phyloP scores from a whole-genome alignment of 1,284 basidiomycete genomes.

The Sporisorium reilianum region DNA sequence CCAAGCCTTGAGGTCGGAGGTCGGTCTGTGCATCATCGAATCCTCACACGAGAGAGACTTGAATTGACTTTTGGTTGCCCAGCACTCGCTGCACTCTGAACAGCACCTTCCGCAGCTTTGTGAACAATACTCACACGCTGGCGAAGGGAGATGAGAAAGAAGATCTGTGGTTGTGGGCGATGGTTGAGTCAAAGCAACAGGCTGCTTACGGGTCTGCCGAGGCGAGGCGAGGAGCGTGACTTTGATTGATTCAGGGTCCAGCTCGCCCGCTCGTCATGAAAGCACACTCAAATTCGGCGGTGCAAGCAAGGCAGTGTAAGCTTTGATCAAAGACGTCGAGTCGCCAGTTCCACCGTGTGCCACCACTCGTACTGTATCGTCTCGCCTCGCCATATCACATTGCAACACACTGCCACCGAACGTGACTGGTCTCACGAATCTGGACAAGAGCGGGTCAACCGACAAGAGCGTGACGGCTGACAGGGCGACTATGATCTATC shows the following conservation, averaged over 20 bases:
- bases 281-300: neutral
- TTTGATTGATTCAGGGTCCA: neutral
- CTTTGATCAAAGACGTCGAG: neutral
- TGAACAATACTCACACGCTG: neutral
- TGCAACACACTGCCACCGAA: neutral
- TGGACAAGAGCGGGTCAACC: neutral
- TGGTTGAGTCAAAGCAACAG: neutral
- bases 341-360: neutral
- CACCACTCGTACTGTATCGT: too few relatives aligned
- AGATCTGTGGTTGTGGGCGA: neutral
- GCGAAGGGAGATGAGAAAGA: neutral
- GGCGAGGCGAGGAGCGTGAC: neutral
- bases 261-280: neutral
- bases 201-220: neutral
- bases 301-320: neutral
- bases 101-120: neutral
- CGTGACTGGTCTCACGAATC: neutral
- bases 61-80: neutral
- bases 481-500: neutral
- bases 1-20: neutral
- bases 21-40: slow-evolving; percentile 6
- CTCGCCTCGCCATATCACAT: neutral
- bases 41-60: neutral
- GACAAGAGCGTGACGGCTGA: neutral
- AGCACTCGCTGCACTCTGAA: neutral